Base-by-base conservation (phyloP, 2,329 filamentous ascomycete species). In the Alternaria gansuensis region DNA sequence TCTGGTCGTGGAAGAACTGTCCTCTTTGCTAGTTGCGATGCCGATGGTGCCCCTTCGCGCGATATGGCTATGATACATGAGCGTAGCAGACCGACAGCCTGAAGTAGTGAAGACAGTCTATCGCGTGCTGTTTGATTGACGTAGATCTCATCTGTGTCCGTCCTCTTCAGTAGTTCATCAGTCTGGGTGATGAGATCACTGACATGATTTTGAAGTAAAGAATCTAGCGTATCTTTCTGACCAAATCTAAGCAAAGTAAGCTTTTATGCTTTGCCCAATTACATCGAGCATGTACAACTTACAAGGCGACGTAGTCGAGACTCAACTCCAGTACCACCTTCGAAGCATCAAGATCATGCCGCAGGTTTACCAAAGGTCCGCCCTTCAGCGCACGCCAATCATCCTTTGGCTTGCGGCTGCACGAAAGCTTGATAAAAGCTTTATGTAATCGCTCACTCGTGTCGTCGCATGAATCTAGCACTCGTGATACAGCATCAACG, bases 281-380 rank as follows among this genome's bases (percentile, higher is more conserved):
- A 65, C 59, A 8, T 41, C 34, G 31, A 34, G 17, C 43, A 43
- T n/a, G 26, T 14, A 9, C 6, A 9, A 57, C 73, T 64, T 55
- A 76, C 72, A 74, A 39, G 4, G 69, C 66, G 11, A 73, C 59
- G 31, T 72, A 68, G 53, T 76, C 72, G 13, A 76, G 54, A 43
- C 69, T 59, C 29, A 76, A 59, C 37, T 76, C 72, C 10, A 76
- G 55, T 7, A 71, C 65, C 5, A 68, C 67, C 36, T 67, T 67
- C 14, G 73, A 63, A 1, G 65, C 68, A 40, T 72, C 68, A 9
- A 76, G 59, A 26, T 71, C 69, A 41, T 71, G 65, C 28, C 67
- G 61, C 37, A 74, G 36, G 23, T 54, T 59, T 5, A 58, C 50
- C 36, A 73, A 45, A 3, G 60, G 34, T 13, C 65, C 63, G n/a